Evolutionary conservation across 805 yeast genomes (phyloP).

Genomic region (Phaffomyces thermotolerans): DNA sequence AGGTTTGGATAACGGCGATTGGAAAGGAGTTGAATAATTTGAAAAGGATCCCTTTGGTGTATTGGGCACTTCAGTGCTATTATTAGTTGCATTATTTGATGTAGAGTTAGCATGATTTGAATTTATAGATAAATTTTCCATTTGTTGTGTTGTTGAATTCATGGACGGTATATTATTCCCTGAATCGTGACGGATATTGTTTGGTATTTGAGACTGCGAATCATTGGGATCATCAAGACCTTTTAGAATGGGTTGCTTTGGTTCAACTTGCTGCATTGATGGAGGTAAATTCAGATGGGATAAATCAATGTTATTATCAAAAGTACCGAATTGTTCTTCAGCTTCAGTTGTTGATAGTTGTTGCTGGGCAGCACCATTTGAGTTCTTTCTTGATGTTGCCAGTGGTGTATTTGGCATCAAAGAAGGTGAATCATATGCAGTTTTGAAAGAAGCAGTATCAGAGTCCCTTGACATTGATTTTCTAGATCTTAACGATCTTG

Average conservation of each 20-base stretch:
- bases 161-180: not conserved
- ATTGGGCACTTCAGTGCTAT: constrained; percentile 20
- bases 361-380: constrained; percentile 13
- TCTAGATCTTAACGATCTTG: constrained; percentile 35
- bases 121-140: no score
- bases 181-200: constrained; percentile 4
- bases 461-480: constrained; percentile 22
- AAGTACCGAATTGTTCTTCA: constrained; percentile 10
- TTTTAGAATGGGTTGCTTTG: constrained; percentile 61
- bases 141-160: not conserved
- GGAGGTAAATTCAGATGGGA: constrained; percentile 44
- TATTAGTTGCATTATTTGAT: not conserved
- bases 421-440: constrained; percentile 26
- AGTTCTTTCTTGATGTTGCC: constrained; percentile 19
- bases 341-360: constrained; percentile 8
- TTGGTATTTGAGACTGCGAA: not conserved
- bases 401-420: constrained; percentile 21
- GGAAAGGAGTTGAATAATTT: constrained; percentile 15
- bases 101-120: not conserved
- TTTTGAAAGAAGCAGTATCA: constrained; percentile 26
- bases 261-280: constrained; percentile 62
- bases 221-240: not conserved
- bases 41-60: constrained; percentile 19
- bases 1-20: constrained; percentile 22
- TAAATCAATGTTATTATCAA: constrained; percentile 23